Evolutionary conservation across 306 rosid species (phyloP), one percentile per base, ranked within the genome.

Genomic region (Pyrus bretschneideri): DNA sequence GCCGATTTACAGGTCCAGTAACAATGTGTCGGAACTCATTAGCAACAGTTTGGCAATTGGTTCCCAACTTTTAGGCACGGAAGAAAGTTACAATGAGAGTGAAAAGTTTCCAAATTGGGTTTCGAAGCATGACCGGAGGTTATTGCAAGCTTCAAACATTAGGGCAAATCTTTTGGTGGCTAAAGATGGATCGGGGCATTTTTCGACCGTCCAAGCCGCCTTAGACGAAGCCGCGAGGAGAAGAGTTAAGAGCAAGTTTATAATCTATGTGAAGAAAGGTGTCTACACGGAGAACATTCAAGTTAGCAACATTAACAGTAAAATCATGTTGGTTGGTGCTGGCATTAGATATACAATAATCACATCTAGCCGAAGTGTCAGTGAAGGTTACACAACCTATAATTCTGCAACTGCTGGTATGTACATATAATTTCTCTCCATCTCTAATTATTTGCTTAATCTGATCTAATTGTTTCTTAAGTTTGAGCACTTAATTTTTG

Each of bases 361-460:
- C 11, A 84, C 98, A 2, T 70, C 88, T 70, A 44, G 83, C 13
- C 87, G 94, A 44, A 89, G 93, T 54, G 93, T 88, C 38, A 73
- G 70, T 10, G 91, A 67, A 6, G 97, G 96, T 2, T 81, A 55
- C 73, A 94, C 98, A 68, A 94, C 97, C 57, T 94, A 86, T 76
- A 86, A 85, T 51, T 90, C 96, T 31, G 98, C 98, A 22, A 94
- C 98, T 13, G 98, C 96, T 22, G 98, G 98, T 94, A 11, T 14
- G 18, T 31, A 63, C 15, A 5, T 0, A 31, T 70, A 3, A 70
- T 62, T 25, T 19, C 46, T 61, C 40, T 71, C 13, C 57, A 13
- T 42, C 17, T 4, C 17, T n/a, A 45, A 23, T 23, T 25, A 2
- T 22, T 14, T 30, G 9, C 9, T 19, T 25, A 52, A 23, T 11